phyloP scores from a whole-genome alignment of 805 yeast genomes.

The Schizosaccharomyces cryophilus region DNA sequence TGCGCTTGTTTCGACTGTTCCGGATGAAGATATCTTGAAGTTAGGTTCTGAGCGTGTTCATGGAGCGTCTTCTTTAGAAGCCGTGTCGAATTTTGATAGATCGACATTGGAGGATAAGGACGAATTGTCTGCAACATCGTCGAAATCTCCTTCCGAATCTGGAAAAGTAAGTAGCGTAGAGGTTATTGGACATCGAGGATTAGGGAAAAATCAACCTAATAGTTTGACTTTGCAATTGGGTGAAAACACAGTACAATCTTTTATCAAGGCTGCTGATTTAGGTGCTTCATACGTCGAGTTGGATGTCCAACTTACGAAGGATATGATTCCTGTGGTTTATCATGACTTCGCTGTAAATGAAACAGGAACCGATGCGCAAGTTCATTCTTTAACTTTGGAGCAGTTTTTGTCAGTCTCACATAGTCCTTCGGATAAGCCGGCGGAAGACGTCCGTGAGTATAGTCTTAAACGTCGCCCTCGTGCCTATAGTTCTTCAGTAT shows the following conservation, averaged over 20 bases:
- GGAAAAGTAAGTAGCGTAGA: constrained; percentile 29
- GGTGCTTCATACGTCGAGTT: constrained; percentile 95
- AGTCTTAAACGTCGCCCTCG: not conserved
- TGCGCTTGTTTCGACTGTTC: not conserved
- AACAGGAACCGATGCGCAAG: constrained; percentile 85
- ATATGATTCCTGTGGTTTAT: constrained; percentile 71
- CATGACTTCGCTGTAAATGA: constrained; percentile 90
- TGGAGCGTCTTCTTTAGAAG: not conserved
- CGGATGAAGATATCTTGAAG: not conserved
- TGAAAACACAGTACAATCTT: constrained; percentile 83
- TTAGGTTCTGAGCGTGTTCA: not conserved
- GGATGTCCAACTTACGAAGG: constrained; percentile 87
- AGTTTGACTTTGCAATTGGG: constrained; percentile 71
- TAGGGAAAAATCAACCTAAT: constrained; percentile 60
- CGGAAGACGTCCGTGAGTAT: not conserved
- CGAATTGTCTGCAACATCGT: not conserved
- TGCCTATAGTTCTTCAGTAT: not conserved
- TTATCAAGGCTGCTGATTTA: constrained; percentile 82
- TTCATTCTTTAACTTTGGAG: constrained; percentile 75
- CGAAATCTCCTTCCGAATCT: not conserved
- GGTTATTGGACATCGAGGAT: constrained; percentile 87
- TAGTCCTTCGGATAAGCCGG: not conserved
- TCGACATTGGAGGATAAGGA: not conserved
- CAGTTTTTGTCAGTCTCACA: constrained; percentile 39
- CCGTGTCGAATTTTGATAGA: not conserved